Conservation (phyloP, 441 rosid species). For the Macaranga tanarius region DNA sequence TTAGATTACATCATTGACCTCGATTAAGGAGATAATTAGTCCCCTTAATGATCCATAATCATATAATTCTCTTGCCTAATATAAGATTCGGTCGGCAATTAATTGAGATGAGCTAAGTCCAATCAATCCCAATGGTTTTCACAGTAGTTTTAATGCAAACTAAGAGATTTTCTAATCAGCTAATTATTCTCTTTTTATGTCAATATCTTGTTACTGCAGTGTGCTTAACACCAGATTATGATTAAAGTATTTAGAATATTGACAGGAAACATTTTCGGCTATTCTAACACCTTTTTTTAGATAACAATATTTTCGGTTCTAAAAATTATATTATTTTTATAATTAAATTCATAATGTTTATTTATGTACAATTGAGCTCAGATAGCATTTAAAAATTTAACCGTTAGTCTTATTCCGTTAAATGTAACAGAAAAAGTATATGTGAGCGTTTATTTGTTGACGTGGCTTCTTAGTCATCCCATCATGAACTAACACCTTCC, state of each 20-base stretch:
- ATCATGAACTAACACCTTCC: too few species aligned
- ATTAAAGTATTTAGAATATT: background rate
- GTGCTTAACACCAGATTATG: background rate
- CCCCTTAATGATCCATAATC: slow-evolving; percentile 26
- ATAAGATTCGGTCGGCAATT: slow-evolving; percentile 20
- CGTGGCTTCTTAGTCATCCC: too few species aligned
- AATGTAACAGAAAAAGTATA: too few species aligned
- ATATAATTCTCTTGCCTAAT: background rate
- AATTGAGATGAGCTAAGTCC: slow-evolving; percentile 19
- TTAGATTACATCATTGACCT: slow-evolving; percentile 37
- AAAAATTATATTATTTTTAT: too few species aligned
- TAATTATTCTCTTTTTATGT: slow-evolving; percentile 16
- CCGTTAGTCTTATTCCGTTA: too few species aligned
- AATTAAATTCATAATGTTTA: too few species aligned
- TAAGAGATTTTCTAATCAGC: slow-evolving; percentile 14
- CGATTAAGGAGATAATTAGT: slow-evolving; percentile 25
- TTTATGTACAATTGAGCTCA: too few species aligned
- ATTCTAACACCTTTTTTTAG: too few species aligned
- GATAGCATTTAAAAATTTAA: too few species aligned
- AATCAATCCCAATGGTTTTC: slow-evolving; percentile 8
- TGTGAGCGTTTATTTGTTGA: too few species aligned
- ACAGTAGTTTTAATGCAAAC: background rate
- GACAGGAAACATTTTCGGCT: too few species aligned
- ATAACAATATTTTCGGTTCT: too few species aligned
- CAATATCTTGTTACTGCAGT: slow-evolving; percentile 6